A percentile compares a stretch with the other conserved stretches of the same genome.
These are phyloP conservation scores for Neurospora tetrasperma DNA, from an alignment of 495 filamentous ascomycete genomes.

Conservation along the genomic window DNA sequence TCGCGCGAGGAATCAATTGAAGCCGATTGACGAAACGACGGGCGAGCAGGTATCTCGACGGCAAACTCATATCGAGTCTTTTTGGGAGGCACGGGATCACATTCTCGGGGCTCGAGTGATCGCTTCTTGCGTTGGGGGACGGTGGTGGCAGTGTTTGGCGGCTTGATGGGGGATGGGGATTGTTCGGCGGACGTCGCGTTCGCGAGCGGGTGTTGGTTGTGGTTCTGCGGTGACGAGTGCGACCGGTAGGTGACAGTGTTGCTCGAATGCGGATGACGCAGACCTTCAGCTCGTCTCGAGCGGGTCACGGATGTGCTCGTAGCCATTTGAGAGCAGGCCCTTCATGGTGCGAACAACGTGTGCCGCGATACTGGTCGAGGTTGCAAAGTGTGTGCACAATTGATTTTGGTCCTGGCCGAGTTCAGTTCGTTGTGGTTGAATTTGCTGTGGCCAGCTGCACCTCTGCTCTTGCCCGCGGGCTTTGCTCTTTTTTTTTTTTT, in stretches of 20 bases:
- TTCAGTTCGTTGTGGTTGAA: background rate
- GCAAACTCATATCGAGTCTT: constrained; percentile 21
- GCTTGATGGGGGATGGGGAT: constrained; percentile 1
- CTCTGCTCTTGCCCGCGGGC: background rate
- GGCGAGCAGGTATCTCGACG: constrained; percentile 30
- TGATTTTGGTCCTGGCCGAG: background rate
- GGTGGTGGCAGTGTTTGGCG: background rate
- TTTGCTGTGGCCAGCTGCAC: background rate
- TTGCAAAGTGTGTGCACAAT: background rate
- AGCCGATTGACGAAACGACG: constrained; percentile 18
- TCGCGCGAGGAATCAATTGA: constrained; percentile 16
- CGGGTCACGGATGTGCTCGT: constrained; percentile 27
- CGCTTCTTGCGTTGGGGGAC: constrained; percentile 16
- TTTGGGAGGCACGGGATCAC: constrained; percentile 11
- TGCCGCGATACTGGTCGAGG: background rate
- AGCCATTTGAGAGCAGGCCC: constrained; percentile 16
- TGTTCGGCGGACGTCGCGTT: background rate
- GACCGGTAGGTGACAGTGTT: constrained; percentile 2
- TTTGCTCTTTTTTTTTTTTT: background rate
- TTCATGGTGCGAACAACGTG: constrained; percentile 10
- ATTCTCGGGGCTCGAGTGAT: constrained; percentile 12
- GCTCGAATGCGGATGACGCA: constrained; percentile 14
- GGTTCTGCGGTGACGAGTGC: constrained; percentile 4
- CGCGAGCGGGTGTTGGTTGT: constrained; percentile 8
- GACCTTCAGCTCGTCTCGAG: constrained; percentile 26